phyloP scores from a whole-genome alignment of 176 grass and related monocot genomes.

The Rhynchospora tenuis region DNA sequence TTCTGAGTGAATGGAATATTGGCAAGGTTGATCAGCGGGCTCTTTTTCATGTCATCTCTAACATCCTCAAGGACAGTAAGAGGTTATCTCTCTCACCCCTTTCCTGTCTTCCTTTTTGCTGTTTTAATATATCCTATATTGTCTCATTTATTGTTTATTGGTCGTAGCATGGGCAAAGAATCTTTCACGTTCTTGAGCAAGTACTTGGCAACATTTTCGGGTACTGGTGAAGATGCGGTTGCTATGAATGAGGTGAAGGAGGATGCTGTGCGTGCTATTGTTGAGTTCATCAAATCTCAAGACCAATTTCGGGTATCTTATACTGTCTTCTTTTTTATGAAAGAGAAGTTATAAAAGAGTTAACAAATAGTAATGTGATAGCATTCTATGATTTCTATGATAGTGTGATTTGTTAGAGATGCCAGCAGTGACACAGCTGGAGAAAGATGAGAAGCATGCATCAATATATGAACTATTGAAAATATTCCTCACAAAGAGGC shows the following conservation, averaged over 20 bases:
- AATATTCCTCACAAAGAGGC: slow-evolving; percentile 80
- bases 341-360: neutral
- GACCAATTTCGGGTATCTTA: slow-evolving; percentile 59
- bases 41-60: slow-evolving; percentile 50
- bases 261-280: slow-evolving; percentile 54
- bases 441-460: slow-evolving; percentile 73
- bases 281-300: slow-evolving; percentile 74
- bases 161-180: slow-evolving; percentile 66
- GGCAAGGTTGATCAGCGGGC: slow-evolving; percentile 61
- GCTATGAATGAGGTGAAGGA: slow-evolving; percentile 65
- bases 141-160: slow-evolving; percentile 2
- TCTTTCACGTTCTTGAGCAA: slow-evolving; percentile 75
- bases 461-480: slow-evolving; percentile 62
- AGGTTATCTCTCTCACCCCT: slow-evolving; percentile 26
- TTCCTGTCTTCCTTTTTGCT: neutral
- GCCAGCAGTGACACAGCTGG: slow-evolving; percentile 72
- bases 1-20: slow-evolving; percentile 69
- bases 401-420: slow-evolving; percentile 88
- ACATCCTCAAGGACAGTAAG: slow-evolving; percentile 76
- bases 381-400: slow-evolving; percentile 25
- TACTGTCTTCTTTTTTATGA: neutral
- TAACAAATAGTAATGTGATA: neutral
- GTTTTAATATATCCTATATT: neutral
- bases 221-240: slow-evolving; percentile 36
- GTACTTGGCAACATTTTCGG: slow-evolving; percentile 70